Evolutionary conservation across 2,329 filamentous ascomycete genomes (phyloP), one percentile per base, ranked within the genome.

Genomic region (Fusarium albosuccineum): DNA sequence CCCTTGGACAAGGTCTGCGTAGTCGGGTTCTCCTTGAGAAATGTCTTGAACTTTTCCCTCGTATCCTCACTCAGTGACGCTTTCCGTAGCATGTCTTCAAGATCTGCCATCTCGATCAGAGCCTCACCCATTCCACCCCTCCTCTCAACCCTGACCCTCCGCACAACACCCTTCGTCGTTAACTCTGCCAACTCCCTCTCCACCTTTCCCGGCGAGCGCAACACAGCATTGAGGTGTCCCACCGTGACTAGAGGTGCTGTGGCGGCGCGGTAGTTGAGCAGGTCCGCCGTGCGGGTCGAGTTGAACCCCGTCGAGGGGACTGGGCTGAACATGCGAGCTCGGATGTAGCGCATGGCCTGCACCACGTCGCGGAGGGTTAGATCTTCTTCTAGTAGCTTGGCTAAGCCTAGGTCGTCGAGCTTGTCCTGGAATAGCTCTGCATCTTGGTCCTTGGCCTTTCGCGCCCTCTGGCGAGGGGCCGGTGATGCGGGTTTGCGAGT

Each of bases 161-260:
- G 81, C 45, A 93, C 62, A 5, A 84, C 79, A 0, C 91, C 90
- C 10, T 80, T 81, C 11, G 82, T 80, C 16, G 86, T 77, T 36
- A 93, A 81, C 70, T 88, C 84, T 4, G 86, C 89, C 17, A 91
- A 82, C 74, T 92, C 91, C 45, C 91, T 82, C 76, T 93, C 91
- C 2, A 88, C 87, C 2, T 80, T 82, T 0, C 90, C 92, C 2
- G 90, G 87, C 3, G 86, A 88, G 9, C 78, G 79, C 44, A 91
- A 82, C 2, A 93, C 77, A 2, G 89, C 86, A 64, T 90, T 86
- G 7, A 94, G 75, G 74, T 94, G 91, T 2, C 88, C 85, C 17
- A 89, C 76, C 0, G 88, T 90, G 6, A 91, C 87, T 22, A 93
- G 81, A 0, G 87, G 88, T 9, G 92, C 89, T 39, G 92, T 76